Percentiles rank a stretch among this genome's conserved stretches.
These are phyloP conservation scores for Pseudognaphalium luteoalbum DNA, from an alignment of 129 eudicot species.

Conservation along the genomic window DNA sequence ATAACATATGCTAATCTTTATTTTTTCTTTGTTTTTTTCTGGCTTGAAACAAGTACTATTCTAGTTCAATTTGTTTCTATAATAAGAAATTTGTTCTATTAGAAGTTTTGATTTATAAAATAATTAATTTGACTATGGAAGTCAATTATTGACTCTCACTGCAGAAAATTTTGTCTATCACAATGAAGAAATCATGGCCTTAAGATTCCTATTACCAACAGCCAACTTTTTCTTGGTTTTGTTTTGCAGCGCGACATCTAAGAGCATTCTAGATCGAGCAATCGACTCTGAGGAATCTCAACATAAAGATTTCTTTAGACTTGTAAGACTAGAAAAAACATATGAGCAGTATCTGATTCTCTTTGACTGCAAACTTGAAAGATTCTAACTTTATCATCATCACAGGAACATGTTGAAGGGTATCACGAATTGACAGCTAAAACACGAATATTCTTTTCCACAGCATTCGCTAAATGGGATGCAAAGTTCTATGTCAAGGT, in stretches of 20 bases:
- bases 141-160: background rate
- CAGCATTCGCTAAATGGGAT: slow-evolving; percentile 86
- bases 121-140: background rate
- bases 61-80: background rate
- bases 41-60: background rate
- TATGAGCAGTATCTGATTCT: background rate
- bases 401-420: slow-evolving; percentile 83
- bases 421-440: slow-evolving; percentile 81
- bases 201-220: background rate
- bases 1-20: background rate
- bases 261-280: slow-evolving; percentile 79
- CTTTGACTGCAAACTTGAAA: slow-evolving; percentile 27
- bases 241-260: slow-evolving; percentile 60
- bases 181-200: background rate
- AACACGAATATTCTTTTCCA: slow-evolving; percentile 69
- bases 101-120: background rate
- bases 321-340: slow-evolving; percentile 40
- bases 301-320: slow-evolving; percentile 81
- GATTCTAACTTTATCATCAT: slow-evolving; percentile 11
- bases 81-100: background rate
- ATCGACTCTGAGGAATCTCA: slow-evolving; percentile 84
- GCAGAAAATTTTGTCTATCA: slow-evolving; percentile 2
- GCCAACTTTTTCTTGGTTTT: background rate
- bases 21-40: background rate
- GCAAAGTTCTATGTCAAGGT: slow-evolving; percentile 83